Percentiles rank a stretch among this genome's conserved stretches.
These are phyloP conservation scores for Phlebopus sp. DNA, from an alignment of 1,284 basidiomycete genomes.

Conservation along the genomic window DNA sequence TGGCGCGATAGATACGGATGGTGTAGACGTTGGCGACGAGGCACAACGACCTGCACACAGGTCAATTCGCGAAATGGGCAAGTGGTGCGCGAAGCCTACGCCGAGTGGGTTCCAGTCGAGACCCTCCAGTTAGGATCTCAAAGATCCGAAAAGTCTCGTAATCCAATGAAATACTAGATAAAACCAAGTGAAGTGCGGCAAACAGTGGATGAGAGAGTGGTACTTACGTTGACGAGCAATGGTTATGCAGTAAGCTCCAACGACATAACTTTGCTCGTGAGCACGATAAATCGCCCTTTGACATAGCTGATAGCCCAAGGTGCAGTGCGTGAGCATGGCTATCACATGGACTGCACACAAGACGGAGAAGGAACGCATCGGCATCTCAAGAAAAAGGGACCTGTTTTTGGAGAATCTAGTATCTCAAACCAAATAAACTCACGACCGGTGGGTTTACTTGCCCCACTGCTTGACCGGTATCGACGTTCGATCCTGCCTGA, in stretches of 20 bases:
- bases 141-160: constrained; percentile 20
- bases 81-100: constrained; percentile 5
- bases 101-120: constrained; percentile 1
- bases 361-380: constrained; percentile 11
- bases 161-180: constrained; percentile 23
- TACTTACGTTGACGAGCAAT: constrained; percentile 27
- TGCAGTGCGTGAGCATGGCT: constrained; percentile 21
- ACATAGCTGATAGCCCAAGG: constrained; percentile 22
- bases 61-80: constrained; percentile 7
- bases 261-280: constrained; percentile 8
- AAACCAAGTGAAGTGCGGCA: background rate
- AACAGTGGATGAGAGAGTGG: background rate
- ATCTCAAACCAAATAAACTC: constrained; percentile 25
- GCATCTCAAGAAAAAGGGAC: constrained; percentile 3
- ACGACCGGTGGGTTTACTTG: constrained; percentile 18
- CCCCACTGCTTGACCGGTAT: constrained; percentile 9
- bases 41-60: constrained; percentile 8
- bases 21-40: constrained; percentile 7
- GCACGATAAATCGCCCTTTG: constrained; percentile 6
- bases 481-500: constrained; percentile 2
- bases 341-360: constrained; percentile 12
- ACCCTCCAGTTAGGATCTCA: constrained; percentile 22
- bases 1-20: constrained; percentile 25
- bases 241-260: constrained; percentile 22
- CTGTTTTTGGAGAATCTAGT: constrained; percentile 11